Conservation (phyloP, 805 yeast species). For the Candida peoriensis region DNA sequence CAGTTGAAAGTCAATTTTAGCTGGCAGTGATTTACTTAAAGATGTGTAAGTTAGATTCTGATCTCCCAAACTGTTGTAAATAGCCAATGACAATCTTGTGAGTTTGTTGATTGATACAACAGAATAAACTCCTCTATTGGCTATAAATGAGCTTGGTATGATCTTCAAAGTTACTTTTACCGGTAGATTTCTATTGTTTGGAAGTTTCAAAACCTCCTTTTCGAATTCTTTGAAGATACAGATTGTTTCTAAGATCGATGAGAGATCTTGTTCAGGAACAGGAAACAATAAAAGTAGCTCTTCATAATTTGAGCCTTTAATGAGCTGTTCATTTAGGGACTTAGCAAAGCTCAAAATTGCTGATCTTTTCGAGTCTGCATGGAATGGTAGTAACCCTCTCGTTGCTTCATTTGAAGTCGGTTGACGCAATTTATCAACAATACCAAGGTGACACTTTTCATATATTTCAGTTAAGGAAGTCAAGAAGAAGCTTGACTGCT, state of each 20-base stretch:
- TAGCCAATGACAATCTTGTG: slow-evolving; percentile 42
- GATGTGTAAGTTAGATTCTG: slow-evolving; percentile 29
- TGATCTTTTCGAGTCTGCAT: not conserved
- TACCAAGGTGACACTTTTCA: slow-evolving; percentile 45
- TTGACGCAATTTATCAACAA: slow-evolving; percentile 24
- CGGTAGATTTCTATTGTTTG: slow-evolving; percentile 1
- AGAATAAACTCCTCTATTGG: slow-evolving; percentile 28
- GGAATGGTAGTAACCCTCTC: not conserved
- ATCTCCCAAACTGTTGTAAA: slow-evolving; percentile 55
- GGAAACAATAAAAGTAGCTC: slow-evolving; percentile 18
- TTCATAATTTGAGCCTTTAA: slow-evolving; percentile 4
- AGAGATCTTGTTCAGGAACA: slow-evolving; percentile 23
- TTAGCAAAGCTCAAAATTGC: not conserved
- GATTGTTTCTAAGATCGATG: slow-evolving; percentile 43
- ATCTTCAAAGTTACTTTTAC: slow-evolving; percentile 27
- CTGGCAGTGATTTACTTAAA: slow-evolving; percentile 38
- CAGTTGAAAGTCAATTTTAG: slow-evolving; percentile 38
- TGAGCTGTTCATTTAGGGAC: not conserved
- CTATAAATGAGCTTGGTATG: slow-evolving; percentile 37
- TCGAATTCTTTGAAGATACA: slow-evolving; percentile 44
- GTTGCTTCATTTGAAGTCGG: slow-evolving; percentile 19
- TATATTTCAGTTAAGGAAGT: slow-evolving; percentile 39
- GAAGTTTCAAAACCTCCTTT: slow-evolving; percentile 24
- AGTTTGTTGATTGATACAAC: slow-evolving; percentile 31
- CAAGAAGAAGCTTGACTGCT: slow-evolving; percentile 32